These are phyloP conservation scores for Phytophthora cryptogea DNA, from an alignment of 352 stramenopile species.

Conservation along the genomic window DNA sequence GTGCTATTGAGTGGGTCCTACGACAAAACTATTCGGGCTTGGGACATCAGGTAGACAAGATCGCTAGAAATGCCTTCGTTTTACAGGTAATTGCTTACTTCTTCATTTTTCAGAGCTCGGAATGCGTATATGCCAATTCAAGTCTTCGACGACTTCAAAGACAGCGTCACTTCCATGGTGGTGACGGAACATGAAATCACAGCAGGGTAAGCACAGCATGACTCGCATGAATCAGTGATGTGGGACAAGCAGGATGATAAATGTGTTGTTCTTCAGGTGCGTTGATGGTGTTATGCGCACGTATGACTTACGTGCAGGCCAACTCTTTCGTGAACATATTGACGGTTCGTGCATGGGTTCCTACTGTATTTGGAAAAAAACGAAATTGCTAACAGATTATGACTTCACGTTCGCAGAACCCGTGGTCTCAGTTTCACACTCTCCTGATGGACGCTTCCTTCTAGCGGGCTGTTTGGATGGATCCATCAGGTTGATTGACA, in stretches of 20 bases:
- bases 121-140: slow-evolving; percentile 85
- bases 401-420: slow-evolving; percentile 49
- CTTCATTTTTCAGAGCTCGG: slow-evolving; percentile 45
- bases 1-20: slow-evolving; percentile 88
- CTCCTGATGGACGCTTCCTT: slow-evolving; percentile 72
- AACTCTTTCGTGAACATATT: slow-evolving; percentile 75
- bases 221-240: not conserved
- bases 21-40: slow-evolving; percentile 84
- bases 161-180: slow-evolving; percentile 87
- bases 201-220: slow-evolving; percentile 48
- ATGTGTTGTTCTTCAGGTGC: slow-evolving; percentile 43
- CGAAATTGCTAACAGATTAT: slow-evolving; percentile 3
- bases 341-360: slow-evolving; percentile 40
- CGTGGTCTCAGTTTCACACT: slow-evolving; percentile 76
- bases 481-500: slow-evolving; percentile 80
- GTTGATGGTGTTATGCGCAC: slow-evolving; percentile 86
- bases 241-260: not conserved
- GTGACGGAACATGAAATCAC: slow-evolving; percentile 83
- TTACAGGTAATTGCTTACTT: slow-evolving; percentile 1
- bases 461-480: slow-evolving; percentile 80
- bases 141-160: slow-evolving; percentile 85
- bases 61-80: not conserved
- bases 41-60: slow-evolving; percentile 62
- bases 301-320: slow-evolving; percentile 81
- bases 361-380: not conserved